phyloP scores from a whole-genome alignment of 2,329 filamentous ascomycete genomes.

The Alternaria arbusti region DNA sequence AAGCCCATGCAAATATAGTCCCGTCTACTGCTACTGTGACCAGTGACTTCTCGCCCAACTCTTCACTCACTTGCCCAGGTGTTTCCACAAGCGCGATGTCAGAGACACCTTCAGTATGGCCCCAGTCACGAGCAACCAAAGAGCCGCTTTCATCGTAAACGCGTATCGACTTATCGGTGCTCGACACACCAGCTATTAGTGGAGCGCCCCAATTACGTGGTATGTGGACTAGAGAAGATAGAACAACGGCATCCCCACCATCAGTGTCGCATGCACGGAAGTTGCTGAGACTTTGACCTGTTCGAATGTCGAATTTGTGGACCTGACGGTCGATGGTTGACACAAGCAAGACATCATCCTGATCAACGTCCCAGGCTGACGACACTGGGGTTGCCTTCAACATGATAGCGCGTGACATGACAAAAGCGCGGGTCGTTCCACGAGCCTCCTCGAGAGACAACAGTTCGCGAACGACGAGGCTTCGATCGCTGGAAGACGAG shows the following conservation, averaged over 20 bases:
- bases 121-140: slow-evolving; percentile 88
- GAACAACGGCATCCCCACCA: slow-evolving; percentile 78
- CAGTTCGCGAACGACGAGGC: slow-evolving; percentile 80
- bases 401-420: slow-evolving; percentile 77
- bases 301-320: slow-evolving; percentile 66
- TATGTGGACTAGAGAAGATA: slow-evolving; percentile 75
- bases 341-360: slow-evolving; percentile 61
- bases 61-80: slow-evolving; percentile 52
- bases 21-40: slow-evolving; percentile 59
- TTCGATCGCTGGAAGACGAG: slow-evolving; percentile 84
- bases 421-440: slow-evolving; percentile 71
- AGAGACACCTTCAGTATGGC: slow-evolving; percentile 92
- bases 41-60: slow-evolving; percentile 56
- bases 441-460: slow-evolving; percentile 70
- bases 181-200: slow-evolving; percentile 85
- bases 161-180: slow-evolving; percentile 93
- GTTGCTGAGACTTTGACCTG: slow-evolving; percentile 70
- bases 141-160: slow-evolving; percentile 83
- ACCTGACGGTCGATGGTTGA: slow-evolving; percentile 69
- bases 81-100: slow-evolving; percentile 69
- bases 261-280: slow-evolving; percentile 87
- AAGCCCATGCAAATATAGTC: slow-evolving; percentile 58
- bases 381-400: slow-evolving; percentile 87
- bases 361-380: slow-evolving; percentile 73
- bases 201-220: slow-evolving; percentile 64